Evolutionary conservation across 805 yeast species (phyloP), one percentile per base, ranked within the genome.

Genomic region (Candida glaebosa): DNA sequence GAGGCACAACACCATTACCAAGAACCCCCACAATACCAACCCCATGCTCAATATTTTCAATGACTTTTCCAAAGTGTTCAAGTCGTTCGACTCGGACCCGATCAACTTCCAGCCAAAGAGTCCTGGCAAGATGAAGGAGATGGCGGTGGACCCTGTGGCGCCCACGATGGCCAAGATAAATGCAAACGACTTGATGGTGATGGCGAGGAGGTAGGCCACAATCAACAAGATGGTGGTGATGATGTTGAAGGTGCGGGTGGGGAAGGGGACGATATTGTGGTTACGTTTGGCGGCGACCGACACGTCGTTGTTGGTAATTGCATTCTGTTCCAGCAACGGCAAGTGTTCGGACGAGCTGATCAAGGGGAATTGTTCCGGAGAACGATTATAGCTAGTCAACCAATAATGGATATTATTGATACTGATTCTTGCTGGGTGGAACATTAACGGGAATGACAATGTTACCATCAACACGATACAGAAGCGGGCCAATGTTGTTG

Each of bases 71-170:
- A 57, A 52, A 18, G 34, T 46, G n/a, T 67, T 37, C 17, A 48
- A 48, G 25, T 48, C 49, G 39, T 44, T 51, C 28, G 53, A 44
- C 24, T 69, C 74, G 4, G 76, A 63, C n/a, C 79, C 83, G 40
- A 86, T 75, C 44, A 89, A 69, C 51, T 76, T 81, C 63, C 76
- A 87, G 3, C 91, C 95, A 57, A 89, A 87, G 17, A 87, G 65
- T 0, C 96, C 96, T 0, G 97, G 97, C 36, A 89, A 70, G 20
- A 87, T 88, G 57, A 89, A 89, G 9, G 96, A 88, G 39, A 90
- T 88, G 4, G 95, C 79, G 0, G 96, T 89, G 1, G 96, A 87
- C 0, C 96, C 96, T 0, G 96, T 88, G 1, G 96, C 86, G 2
- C 97, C 97, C 3, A 89, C 96, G 48, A 89, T 69, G 1, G 96